These are phyloP conservation scores for Heimioporus punctisporus DNA, from an alignment of 1,284 basidiomycete species.

Conservation along the genomic window DNA sequence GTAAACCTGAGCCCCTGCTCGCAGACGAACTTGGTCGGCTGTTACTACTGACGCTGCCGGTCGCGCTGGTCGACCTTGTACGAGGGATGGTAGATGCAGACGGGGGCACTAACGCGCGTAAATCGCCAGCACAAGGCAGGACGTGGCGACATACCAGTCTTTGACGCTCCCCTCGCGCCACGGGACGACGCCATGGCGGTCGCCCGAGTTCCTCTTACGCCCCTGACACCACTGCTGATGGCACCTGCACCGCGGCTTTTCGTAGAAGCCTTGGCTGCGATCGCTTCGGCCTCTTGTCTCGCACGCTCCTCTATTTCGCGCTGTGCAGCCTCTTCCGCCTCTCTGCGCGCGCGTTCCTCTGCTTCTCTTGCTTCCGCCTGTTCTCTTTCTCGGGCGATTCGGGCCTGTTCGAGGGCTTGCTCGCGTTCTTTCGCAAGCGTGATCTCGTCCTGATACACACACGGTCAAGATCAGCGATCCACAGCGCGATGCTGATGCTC, in stretches of 20 bases:
- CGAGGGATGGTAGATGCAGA: constrained; percentile 23
- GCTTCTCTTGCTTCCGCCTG: constrained; percentile 54
- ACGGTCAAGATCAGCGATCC: constrained; percentile 5
- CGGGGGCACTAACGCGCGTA: constrained; percentile 16
- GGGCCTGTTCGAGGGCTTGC: constrained; percentile 47
- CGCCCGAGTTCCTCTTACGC: constrained; percentile 57
- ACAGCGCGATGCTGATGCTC: constrained; percentile 23
- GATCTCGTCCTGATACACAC: constrained; percentile 57
- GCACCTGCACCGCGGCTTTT: constrained; percentile 37
- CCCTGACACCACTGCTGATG: constrained; percentile 49
- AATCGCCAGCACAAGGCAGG: constrained; percentile 1
- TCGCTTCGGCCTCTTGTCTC: constrained; percentile 24
- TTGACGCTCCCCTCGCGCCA: constrained; percentile 30
- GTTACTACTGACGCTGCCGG: constrained; percentile 21
- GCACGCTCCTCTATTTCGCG: constrained; percentile 34
- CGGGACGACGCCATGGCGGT: constrained; percentile 37
- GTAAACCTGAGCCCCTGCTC: constrained; percentile 26
- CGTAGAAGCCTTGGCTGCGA: constrained; percentile 20
- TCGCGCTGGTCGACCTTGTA: constrained; percentile 29
- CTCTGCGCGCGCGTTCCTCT: constrained; percentile 47
- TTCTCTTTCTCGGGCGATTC: constrained; percentile 49
- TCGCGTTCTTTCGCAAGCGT: constrained; percentile 49
- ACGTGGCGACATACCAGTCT: constrained; percentile 16
- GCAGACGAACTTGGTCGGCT: constrained; percentile 26
- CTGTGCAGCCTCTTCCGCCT: constrained; percentile 40